Conservation (phyloP, 768 basidiomycete species). For the Lentinus brumalis region DNA sequence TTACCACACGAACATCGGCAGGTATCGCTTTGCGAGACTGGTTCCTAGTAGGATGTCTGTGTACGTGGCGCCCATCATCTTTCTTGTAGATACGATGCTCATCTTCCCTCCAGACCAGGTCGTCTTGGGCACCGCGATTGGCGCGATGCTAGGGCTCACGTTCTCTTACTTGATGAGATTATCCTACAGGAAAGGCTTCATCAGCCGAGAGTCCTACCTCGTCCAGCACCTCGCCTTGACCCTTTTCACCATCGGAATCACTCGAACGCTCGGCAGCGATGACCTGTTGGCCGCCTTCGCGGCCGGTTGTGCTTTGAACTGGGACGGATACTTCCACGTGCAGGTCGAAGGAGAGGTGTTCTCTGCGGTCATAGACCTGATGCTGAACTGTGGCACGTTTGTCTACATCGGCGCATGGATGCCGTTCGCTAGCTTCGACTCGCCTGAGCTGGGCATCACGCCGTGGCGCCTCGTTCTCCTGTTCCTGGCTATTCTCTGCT, state of each 20-base stretch:
- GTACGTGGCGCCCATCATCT: conserved; percentile 39
- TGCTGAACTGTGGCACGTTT: conserved; percentile 81
- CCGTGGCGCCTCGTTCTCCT: conserved; percentile 75
- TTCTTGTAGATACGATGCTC: background rate
- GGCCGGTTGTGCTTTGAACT: conserved; percentile 85
- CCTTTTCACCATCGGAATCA: conserved; percentile 76
- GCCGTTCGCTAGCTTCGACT: conserved; percentile 61
- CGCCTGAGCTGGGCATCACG: conserved; percentile 56
- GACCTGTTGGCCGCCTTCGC: conserved; percentile 91
- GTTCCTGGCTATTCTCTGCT: conserved; percentile 62
- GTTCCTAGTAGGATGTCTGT: conserved; percentile 85
- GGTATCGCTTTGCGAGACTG: conserved; percentile 76
- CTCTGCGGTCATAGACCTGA: conserved; percentile 86
- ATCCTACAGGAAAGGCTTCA: conserved; percentile 59
- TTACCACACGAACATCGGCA: conserved; percentile 68
- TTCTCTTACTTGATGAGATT: conserved; percentile 77
- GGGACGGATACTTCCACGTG: conserved; percentile 82
- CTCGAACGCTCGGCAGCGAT: conserved; percentile 79
- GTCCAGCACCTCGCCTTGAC: conserved; percentile 80
- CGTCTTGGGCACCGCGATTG: conserved; percentile 71
- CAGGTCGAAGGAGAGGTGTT: conserved; percentile 86
- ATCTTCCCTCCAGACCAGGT: conserved; percentile 64
- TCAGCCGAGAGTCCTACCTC: conserved; percentile 84
- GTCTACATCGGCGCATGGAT: conserved; percentile 89
- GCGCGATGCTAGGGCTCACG: conserved; percentile 53